Base-by-base conservation (phyloP, 768 basidiomycete species). In the Termitomyces sp. region DNA sequence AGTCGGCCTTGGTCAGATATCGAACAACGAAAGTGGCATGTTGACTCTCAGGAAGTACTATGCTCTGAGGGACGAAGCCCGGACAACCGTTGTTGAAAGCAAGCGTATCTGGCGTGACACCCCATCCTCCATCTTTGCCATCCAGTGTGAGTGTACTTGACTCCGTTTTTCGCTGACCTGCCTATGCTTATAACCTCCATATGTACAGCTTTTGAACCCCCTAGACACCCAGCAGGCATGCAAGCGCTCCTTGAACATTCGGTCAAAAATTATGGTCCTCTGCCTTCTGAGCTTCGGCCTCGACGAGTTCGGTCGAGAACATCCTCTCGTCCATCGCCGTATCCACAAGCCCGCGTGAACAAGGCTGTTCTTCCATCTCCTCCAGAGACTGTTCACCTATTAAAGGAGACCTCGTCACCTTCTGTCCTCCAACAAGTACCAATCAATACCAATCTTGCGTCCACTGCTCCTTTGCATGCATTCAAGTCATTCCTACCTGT, bases 1-100 rank as follows among this genome's bases (percentile, higher is more conserved):
- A 36, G 75, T 80, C 2, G 70, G 66, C n/a, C 70, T 72, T 10
- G 73, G 69, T 33, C 68, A 69, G 0, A 65, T 75, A 22, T 90
- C 86, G 87, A 83, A 87, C 57, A 83, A 89, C 50, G 89, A 90
- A 47, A 72, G 63, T n/a, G 87, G 87, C 0, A 82, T 90, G 52
- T 68, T 80, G 0, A 80, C 83, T 0, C 66, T 92, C 44, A 77
- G 88, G 59, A 82, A 77, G 60, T 92, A 85, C 60, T 88, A 84
- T 63, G 84, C 86, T 2, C 76, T 91, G 22, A 76, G 80, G 40
- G 81, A 86, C 51, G 89, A 92, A 69, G 89, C 80, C 6, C 77
- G 87, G 38, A 80, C 76, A 22, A 82, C 84, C 0, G 84, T 91
- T 5, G 72, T 69, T 1, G 88, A 90, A 66, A 92, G 90, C 65